Evolutionary conservation across 1,284 basidiomycete genomes (phyloP).

Genomic region (Porodaedalea pini): DNA sequence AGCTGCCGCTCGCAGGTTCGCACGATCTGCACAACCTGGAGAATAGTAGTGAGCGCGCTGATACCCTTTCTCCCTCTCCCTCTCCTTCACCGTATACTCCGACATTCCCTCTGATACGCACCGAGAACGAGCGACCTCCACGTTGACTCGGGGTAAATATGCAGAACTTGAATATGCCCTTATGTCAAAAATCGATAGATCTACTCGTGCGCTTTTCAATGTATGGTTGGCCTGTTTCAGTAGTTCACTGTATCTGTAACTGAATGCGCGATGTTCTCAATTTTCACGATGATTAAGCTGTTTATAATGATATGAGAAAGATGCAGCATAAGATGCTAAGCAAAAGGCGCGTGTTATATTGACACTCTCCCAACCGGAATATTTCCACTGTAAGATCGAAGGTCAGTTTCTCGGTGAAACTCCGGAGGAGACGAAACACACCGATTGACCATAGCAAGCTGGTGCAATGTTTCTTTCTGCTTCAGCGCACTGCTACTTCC

Average conservation of each 20-base stretch:
- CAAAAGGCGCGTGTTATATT: background rate
- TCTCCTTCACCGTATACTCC: background rate
- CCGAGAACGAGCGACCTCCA: background rate
- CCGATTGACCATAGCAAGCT: constrained; percentile 78
- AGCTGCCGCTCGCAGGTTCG: background rate
- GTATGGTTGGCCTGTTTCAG: too few relatives aligned
- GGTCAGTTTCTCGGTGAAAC: background rate
- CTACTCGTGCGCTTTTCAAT: too few relatives aligned
- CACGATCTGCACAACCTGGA: background rate
- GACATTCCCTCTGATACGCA: background rate
- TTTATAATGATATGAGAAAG: too few relatives aligned
- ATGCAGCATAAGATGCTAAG: too few relatives aligned
- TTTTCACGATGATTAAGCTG: background rate
- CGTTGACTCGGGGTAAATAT: background rate
- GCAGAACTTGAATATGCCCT: background rate
- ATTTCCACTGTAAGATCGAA: constrained; percentile 1
- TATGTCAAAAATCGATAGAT: too few relatives aligned
- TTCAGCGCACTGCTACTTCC: constrained; percentile 54
- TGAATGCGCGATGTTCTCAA: background rate
- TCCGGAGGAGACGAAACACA: constrained; percentile 38
- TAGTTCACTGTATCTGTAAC: background rate
- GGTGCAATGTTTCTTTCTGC: constrained; percentile 63
- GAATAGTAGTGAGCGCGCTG: background rate
- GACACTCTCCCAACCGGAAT: constrained; percentile 2
- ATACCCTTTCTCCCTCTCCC: background rate